Evolutionary conservation across 768 basidiomycete genomes (phyloP).

Genomic region (Ramaria sp.): DNA sequence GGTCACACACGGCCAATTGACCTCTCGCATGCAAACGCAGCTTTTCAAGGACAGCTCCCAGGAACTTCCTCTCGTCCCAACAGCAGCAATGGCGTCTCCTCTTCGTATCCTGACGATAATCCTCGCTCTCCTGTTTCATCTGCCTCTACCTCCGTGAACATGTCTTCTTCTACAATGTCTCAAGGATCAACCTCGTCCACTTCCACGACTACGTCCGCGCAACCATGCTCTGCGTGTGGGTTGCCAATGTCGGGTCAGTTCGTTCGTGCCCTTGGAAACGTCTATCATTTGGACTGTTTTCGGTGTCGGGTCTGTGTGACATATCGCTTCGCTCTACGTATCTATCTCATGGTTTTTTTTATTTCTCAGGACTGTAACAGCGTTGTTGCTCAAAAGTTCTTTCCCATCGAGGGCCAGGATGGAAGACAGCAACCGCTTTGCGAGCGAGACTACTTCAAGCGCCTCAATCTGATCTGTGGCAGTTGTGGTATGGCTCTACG

Average conservation of each 20-base stretch:
- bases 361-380: slow-evolving; percentile 83
- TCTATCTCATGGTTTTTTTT: slow-evolving; percentile 20
- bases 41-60: slow-evolving; percentile 34
- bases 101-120: slow-evolving; percentile 40
- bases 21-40: slow-evolving; percentile 30
- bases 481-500: slow-evolving; percentile 91
- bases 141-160: slow-evolving; percentile 25
- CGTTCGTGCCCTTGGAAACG: slow-evolving; percentile 86
- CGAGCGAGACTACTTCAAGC: slow-evolving; percentile 95
- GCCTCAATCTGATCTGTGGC: slow-evolving; percentile 91
- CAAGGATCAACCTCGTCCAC: slow-evolving; percentile 8
- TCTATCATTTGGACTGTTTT: slow-evolving; percentile 97
- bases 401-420: slow-evolving; percentile 90
- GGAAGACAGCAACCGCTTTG: slow-evolving; percentile 90
- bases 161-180: slow-evolving; percentile 3
- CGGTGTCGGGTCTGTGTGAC: slow-evolving; percentile 93
- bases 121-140: slow-evolving; percentile 24
- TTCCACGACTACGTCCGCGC: slow-evolving; percentile 1
- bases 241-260: slow-evolving; percentile 90
- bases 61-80: slow-evolving; percentile 48
- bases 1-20: slow-evolving; percentile 15
- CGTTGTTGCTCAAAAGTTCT: slow-evolving; percentile 97
- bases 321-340: slow-evolving; percentile 59
- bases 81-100: slow-evolving; percentile 39
- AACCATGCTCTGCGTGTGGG: slow-evolving; percentile 62